phyloP scores from a whole-genome alignment of 371 early-diverging fungal genomes.

The Racocetra persica region DNA sequence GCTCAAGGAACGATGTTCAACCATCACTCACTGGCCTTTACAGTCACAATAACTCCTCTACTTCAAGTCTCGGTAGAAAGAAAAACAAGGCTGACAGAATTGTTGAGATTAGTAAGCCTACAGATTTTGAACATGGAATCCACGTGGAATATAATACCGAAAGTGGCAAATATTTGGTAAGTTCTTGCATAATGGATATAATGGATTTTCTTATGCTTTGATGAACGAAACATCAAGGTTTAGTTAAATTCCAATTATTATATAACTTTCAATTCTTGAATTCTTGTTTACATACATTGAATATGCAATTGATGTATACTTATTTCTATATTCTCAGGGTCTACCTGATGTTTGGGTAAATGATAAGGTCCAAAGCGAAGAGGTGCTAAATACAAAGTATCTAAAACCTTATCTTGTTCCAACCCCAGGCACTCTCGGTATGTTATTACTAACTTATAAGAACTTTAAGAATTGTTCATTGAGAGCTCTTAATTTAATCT shows the following conservation, averaged over 20 bases:
- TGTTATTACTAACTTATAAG: neutral
- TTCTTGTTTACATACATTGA: no score
- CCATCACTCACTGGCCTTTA: neutral
- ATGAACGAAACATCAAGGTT: neutral
- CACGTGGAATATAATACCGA: slow-evolving; percentile 70
- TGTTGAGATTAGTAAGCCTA: slow-evolving; percentile 68
- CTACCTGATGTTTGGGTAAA: slow-evolving; percentile 73
- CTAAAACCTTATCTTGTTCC: slow-evolving; percentile 72
- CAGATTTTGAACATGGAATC: slow-evolving; percentile 71
- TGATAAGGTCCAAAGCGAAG: slow-evolving; percentile 65
- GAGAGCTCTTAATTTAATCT: neutral
- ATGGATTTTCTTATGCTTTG: neutral
- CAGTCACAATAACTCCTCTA: slow-evolving; percentile 48
- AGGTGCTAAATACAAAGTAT: slow-evolving; percentile 67
- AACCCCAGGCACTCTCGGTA: slow-evolving; percentile 45
- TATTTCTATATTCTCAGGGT: slow-evolving; percentile 50
- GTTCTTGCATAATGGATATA: neutral
- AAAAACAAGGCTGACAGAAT: slow-evolving; percentile 54
- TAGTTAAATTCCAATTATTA: neutral
- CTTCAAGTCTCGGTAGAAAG: slow-evolving; percentile 47
- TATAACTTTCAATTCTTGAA: no score
- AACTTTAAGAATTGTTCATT: neutral
- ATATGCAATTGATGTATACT: no score
- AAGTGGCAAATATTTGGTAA: slow-evolving; percentile 69
- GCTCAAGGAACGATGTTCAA: neutral